phyloP scores from a whole-genome alignment of 345 rosid genomes.

The Murraya koenigii region DNA sequence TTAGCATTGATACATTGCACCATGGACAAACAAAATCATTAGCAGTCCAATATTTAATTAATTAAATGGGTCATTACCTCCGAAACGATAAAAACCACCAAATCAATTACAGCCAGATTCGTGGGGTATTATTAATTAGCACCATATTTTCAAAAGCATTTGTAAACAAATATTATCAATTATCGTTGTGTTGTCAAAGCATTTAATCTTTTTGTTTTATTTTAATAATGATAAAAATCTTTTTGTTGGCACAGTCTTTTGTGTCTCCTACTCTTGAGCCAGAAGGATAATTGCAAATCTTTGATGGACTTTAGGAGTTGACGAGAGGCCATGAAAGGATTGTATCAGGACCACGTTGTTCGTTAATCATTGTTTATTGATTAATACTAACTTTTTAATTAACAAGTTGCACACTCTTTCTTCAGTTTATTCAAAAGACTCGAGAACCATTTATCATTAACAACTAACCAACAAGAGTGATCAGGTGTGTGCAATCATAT shows the following conservation, averaged over 20 bases:
- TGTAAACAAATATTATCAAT: not conserved
- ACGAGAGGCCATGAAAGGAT: not conserved
- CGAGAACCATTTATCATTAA: too few relatives aligned
- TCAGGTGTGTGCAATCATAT: too few relatives aligned
- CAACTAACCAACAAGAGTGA: too few relatives aligned
- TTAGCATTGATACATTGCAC: slow-evolving; percentile 16
- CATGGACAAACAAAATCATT: slow-evolving; percentile 20
- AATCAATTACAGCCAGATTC: not conserved
- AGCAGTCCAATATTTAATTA: slow-evolving; percentile 13
- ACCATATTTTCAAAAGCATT: not conserved
- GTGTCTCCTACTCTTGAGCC: slow-evolving; percentile 1
- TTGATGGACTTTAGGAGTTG: not conserved
- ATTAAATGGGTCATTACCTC: not conserved
- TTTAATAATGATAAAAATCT: too few relatives aligned
- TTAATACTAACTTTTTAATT: too few relatives aligned
- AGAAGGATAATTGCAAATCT: slow-evolving; percentile 9
- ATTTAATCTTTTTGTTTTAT: not conserved
- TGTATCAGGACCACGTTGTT: not conserved
- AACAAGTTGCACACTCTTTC: not conserved
- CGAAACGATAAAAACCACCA: slow-evolving; percentile 10
- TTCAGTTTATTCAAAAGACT: not conserved
- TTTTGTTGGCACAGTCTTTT: not conserved
- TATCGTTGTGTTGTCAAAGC: slow-evolving; percentile 4
- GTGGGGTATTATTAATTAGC: slow-evolving; percentile 6
- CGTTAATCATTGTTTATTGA: not conserved